Evolutionary conservation across 1,284 basidiomycete species (phyloP).

Genomic region (Taiwanofungus camphoratus): DNA sequence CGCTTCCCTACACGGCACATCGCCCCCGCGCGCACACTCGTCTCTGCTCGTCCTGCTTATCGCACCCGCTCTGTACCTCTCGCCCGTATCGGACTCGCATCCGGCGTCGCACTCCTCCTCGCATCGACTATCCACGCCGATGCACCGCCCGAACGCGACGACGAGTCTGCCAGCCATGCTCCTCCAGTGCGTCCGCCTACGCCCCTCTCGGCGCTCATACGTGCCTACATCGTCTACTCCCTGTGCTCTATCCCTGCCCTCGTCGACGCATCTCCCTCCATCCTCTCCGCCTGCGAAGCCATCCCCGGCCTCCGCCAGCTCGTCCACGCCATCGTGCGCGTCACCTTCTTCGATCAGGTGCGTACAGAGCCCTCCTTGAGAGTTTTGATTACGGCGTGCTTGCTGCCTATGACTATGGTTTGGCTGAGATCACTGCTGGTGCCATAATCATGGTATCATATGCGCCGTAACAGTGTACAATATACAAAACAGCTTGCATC

Average conservation of each 20-base stretch:
- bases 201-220: conserved; percentile 42
- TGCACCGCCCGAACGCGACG: too few species aligned
- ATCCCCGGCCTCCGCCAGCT: conserved; percentile 65
- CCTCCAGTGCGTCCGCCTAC: conserved; percentile 13
- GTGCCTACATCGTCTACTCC: conserved; percentile 78
- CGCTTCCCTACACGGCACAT: too few species aligned
- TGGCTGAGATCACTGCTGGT: neutral
- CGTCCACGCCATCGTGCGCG: conserved; percentile 67
- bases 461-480: too few species aligned
- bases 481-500: too few species aligned
- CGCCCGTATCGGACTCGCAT: too few species aligned
- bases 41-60: too few species aligned
- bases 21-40: too few species aligned
- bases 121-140: conserved; percentile 16
- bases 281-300: conserved; percentile 58
- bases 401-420: neutral
- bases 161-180: conserved; percentile 4
- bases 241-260: conserved; percentile 74
- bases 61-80: too few species aligned
- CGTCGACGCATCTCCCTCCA: conserved; percentile 70
- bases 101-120: too few species aligned
- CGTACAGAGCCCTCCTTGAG: conserved; percentile 16
- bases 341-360: conserved; percentile 85
- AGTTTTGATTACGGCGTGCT: neutral
- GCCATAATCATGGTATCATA: too few species aligned